phyloP scores from a whole-genome alignment of 2,329 filamentous ascomycete species.

The Akanthomyces dipterigenus region DNA sequence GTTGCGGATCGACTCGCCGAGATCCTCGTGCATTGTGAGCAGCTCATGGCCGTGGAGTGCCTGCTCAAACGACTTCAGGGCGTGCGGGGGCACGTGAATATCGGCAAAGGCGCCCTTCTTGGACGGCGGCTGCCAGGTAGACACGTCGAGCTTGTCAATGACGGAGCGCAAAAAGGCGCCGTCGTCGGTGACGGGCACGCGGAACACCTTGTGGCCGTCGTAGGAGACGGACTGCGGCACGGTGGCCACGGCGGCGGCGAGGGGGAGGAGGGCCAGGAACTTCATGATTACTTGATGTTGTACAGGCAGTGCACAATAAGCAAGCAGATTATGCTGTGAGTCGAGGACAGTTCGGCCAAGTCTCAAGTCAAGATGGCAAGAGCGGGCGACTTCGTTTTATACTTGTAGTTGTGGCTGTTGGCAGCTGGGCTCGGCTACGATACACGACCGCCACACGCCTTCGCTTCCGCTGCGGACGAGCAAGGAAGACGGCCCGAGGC shows the following conservation, averaged over 20 bases:
- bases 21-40: slow-evolving; percentile 31
- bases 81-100: slow-evolving; percentile 32
- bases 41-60: slow-evolving; percentile 25
- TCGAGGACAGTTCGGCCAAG: not conserved
- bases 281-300: not conserved
- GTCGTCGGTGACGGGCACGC: slow-evolving; percentile 30
- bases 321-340: not conserved
- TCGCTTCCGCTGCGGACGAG: not conserved
- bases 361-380: not conserved
- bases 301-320: not conserved
- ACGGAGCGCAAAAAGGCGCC: slow-evolving; percentile 24
- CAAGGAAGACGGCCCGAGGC: not conserved
- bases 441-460: not conserved
- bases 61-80: slow-evolving; percentile 27
- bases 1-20: slow-evolving; percentile 30
- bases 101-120: slow-evolving; percentile 30
- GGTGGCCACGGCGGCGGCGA: slow-evolving; percentile 10
- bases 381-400: not conserved
- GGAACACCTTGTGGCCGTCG: slow-evolving; percentile 38
- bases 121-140: slow-evolving; percentile 32
- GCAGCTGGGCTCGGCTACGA: not conserved
- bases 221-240: slow-evolving; percentile 26
- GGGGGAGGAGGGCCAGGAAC: not conserved
- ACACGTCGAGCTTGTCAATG: slow-evolving; percentile 27
- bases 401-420: not conserved